Conservation (phyloP, 148 eudicot species). For the Hydrangea macrophylla region DNA sequence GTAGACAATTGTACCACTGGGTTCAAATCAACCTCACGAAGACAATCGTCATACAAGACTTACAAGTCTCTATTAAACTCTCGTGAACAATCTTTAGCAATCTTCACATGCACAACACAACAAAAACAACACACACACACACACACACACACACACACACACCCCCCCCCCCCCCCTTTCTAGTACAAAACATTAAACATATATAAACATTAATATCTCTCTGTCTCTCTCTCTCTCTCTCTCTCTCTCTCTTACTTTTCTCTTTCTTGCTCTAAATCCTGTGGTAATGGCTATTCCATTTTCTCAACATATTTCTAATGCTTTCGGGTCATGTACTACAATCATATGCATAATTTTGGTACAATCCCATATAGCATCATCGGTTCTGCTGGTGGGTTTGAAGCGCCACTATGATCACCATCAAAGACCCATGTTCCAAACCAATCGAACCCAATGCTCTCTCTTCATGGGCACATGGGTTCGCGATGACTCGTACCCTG, state of each 20-base stretch:
- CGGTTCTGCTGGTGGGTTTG: slow-evolving; percentile 18
- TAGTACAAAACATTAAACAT: not conserved
- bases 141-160: not conserved
- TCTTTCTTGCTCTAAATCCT: not conserved
- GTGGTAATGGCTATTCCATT: not conserved
- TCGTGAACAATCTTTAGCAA: slow-evolving; percentile 15
- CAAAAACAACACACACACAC: slow-evolving; percentile 7
- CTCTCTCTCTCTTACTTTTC: slow-evolving; percentile 1
- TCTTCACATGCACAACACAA: slow-evolving; percentile 35
- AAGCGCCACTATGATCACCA: slow-evolving; percentile 30
- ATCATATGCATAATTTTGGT: not conserved
- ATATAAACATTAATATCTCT: slow-evolving; percentile 1
- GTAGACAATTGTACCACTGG: not conserved
- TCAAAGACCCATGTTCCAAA: slow-evolving; percentile 30
- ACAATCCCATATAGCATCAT: slow-evolving; percentile 12
- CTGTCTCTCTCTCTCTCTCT: slow-evolving; percentile 9
- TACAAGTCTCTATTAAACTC: not conserved
- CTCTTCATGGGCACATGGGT: slow-evolving; percentile 79
- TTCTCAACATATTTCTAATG: slow-evolving; percentile 3
- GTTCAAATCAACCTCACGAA: not conserved
- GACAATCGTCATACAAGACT: not conserved
- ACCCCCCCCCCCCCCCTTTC: not conserved
- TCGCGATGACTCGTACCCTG: slow-evolving; percentile 54
- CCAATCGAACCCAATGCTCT: slow-evolving; percentile 55
- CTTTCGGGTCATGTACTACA: not conserved